phyloP scores from a whole-genome alignment of 2,329 filamentous ascomycete species.

The Colletotrichum liriopes region DNA sequence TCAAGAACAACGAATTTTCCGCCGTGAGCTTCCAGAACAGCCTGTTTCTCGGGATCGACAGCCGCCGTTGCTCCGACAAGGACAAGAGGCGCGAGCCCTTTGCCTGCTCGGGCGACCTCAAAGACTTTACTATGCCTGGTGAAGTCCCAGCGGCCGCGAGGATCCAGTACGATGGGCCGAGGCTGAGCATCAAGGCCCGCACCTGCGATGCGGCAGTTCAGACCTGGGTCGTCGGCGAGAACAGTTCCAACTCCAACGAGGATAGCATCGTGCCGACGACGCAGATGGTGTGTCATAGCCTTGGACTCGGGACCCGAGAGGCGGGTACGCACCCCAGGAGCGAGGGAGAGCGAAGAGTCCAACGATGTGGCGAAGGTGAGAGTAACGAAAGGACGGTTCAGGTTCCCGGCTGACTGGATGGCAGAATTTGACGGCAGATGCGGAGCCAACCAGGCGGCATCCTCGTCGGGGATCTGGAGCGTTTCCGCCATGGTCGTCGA shows the following conservation, averaged over 20 bases:
- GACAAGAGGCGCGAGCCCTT: constrained; percentile 82
- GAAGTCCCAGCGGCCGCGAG: constrained; percentile 80
- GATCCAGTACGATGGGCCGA: constrained; percentile 86
- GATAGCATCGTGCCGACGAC: constrained; percentile 86
- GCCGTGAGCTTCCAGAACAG: constrained; percentile 64
- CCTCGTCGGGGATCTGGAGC: constrained; percentile 44
- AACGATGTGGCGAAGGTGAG: constrained; percentile 94
- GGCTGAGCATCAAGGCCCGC: constrained; percentile 75
- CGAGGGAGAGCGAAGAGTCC: constrained; percentile 83
- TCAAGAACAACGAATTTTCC: constrained; percentile 66
- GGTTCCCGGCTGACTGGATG: constrained; percentile 23
- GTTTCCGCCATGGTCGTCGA: constrained; percentile 47
- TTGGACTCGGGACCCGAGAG: constrained; percentile 89
- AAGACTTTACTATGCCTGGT: constrained; percentile 75
- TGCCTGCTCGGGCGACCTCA: constrained; percentile 73
- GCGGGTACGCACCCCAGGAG: constrained; percentile 84
- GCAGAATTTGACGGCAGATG: constrained; percentile 46
- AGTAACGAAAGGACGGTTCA: constrained; percentile 72
- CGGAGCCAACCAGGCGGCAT: constrained; percentile 50
- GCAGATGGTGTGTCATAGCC: constrained; percentile 93
- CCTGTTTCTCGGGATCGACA: constrained; percentile 57
- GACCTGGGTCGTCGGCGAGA: constrained; percentile 84
- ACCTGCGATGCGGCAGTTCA: constrained; percentile 84
- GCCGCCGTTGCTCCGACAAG: constrained; percentile 65
- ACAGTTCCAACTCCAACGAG: constrained; percentile 89